A percentile compares a stretch with the other conserved stretches of the same genome.
Evolutionary conservation across 1,284 basidiomycete genomes (phyloP).

Genomic region (Ceratobasidium sp.): DNA sequence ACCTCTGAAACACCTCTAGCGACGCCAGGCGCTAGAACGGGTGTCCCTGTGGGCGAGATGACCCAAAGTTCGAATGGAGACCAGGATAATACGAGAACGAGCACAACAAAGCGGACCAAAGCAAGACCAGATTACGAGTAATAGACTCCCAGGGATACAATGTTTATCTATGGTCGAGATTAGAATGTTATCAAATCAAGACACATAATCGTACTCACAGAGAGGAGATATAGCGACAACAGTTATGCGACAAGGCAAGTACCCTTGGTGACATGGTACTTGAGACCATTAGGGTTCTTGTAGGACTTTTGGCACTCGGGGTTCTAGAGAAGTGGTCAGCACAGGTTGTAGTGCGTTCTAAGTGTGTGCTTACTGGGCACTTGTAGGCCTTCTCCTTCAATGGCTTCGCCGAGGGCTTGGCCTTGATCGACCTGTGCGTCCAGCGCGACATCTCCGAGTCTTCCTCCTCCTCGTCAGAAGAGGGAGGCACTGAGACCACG

Average conservation of each 20-base stretch:
- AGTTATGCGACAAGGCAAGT: conserved; percentile 38
- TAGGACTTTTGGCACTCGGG: conserved; percentile 39
- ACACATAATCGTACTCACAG: conserved; percentile 3
- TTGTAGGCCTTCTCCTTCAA: conserved; percentile 37
- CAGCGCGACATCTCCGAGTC: conserved; percentile 10
- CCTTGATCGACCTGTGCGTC: conserved; percentile 33
- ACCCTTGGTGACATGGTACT: conserved; percentile 41
- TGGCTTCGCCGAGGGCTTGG: conserved; percentile 29
- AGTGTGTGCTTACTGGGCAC: conserved; percentile 17
- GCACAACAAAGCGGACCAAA: conserved; percentile 23
- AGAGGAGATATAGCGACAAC: conserved; percentile 28
- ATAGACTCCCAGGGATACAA: conserved; percentile 37
- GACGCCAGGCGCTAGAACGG: conserved; percentile 16
- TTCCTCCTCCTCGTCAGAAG: conserved; percentile 25
- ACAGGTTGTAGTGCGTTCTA: not conserved
- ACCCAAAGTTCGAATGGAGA: conserved; percentile 19
- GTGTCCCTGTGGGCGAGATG: not conserved
- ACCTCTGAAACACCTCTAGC: conserved; percentile 1
- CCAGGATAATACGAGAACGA: conserved; percentile 14
- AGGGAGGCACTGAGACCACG: conserved; percentile 18
- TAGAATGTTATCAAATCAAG: not conserved
- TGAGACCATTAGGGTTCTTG: conserved; percentile 41
- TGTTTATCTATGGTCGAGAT: conserved; percentile 17
- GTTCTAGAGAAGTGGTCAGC: conserved; percentile 9
- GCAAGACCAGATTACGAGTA: conserved; percentile 32